Conservation (phyloP, 2,329 filamentous ascomycete species). For the Trichoderma sp. region DNA sequence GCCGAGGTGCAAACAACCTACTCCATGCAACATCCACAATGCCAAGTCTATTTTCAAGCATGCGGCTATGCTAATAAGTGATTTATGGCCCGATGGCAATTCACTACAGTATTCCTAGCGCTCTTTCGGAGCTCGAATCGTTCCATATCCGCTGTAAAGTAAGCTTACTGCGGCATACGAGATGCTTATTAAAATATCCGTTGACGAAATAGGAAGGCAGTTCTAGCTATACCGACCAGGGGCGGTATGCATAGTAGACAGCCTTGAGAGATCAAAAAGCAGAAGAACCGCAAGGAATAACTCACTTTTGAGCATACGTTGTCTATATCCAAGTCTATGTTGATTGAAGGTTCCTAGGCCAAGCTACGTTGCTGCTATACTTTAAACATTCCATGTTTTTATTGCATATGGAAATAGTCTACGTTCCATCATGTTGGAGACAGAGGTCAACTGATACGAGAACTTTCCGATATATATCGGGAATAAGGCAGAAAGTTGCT, state of each 20-base stretch:
- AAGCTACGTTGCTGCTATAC: background rate
- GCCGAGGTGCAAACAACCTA: too few relatives aligned
- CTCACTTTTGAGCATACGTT: background rate
- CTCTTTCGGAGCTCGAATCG: too few relatives aligned
- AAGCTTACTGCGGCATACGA: slow-evolving; percentile 16
- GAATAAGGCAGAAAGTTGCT: background rate
- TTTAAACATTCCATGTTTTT: background rate
- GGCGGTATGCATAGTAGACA: background rate
- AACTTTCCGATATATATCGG: background rate
- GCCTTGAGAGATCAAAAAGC: background rate
- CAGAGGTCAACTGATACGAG: background rate
- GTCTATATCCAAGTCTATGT: background rate
- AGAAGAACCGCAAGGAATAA: background rate
- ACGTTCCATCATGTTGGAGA: background rate
- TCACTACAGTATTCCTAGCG: background rate
- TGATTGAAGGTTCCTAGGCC: background rate
- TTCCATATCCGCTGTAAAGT: slow-evolving; percentile 2
- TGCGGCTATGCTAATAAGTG: background rate
- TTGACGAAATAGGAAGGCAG: slow-evolving; percentile 10
- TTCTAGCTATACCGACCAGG: background rate
- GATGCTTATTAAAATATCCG: background rate
- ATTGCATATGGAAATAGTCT: background rate
- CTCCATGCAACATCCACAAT: background rate
- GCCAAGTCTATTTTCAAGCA: background rate
- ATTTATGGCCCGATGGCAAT: background rate